A percentile compares a stretch with the other conserved stretches of the same genome.
Evolutionary conservation across 2,329 filamentous ascomycete genomes (phyloP).

Genomic region (Magnaporthiopsis rhizophila): DNA sequence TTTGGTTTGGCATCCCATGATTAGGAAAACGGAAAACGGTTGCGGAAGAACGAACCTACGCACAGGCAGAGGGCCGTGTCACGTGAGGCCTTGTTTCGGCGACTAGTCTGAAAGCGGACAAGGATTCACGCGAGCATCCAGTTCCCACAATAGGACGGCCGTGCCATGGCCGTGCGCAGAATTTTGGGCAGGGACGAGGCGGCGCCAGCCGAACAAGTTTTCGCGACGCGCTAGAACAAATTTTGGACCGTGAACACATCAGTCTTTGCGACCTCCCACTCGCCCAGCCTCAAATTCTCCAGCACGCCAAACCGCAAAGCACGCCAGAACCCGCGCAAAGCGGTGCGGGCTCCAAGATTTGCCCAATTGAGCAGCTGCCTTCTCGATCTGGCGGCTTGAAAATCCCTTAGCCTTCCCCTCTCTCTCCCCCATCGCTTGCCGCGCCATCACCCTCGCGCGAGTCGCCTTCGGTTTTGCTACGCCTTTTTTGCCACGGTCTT

Average conservation of each 20-base stretch:
- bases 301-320: neutral
- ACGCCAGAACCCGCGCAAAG: neutral
- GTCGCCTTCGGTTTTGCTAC: neutral
- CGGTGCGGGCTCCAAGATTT: neutral
- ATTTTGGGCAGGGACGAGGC: neutral
- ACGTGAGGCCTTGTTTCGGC: neutral
- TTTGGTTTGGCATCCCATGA: no score
- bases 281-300: neutral
- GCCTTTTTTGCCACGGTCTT: neutral
- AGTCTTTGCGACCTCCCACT: neutral
- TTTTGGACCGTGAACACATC: neutral
- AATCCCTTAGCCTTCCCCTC: neutral
- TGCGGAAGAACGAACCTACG: no score
- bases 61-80: neutral
- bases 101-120: neutral
- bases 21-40: no score
- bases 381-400: neutral
- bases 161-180: neutral
- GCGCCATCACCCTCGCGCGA: neutral
- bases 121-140: neutral
- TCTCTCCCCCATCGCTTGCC: neutral
- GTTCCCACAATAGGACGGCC: neutral
- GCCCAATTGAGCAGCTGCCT: neutral
- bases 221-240: conserved; percentile 3
- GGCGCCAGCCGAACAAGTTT: neutral